Evolutionary conservation across 768 basidiomycete species (phyloP), one percentile per base, ranked within the genome.

Genomic region (Pleurotus ostreatus): DNA sequence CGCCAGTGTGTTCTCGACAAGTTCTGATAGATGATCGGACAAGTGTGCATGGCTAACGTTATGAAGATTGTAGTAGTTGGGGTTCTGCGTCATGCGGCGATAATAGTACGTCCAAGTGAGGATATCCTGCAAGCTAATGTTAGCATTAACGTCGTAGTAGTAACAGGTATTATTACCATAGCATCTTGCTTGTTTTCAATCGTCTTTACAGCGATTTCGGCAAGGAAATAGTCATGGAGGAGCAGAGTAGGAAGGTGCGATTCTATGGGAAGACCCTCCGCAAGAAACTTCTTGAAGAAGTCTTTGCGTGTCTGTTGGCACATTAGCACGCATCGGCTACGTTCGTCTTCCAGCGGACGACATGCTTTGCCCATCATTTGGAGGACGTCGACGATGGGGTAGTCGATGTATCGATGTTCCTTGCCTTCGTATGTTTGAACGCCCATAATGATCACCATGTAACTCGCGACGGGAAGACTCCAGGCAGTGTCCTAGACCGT

Each of bases 321-420:
- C 94, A 99, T 98, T 38, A 98, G 75, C 2, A 99, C 89, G 64
- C 96, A 98, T 12, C 94, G 89, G 62, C 92, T 94, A 57, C 88
- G 86, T 2, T 89, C 86, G 62, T 98, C 97, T 62, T 93, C 84
- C 40, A 74, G 70, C 5, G 97, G 96, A 13, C 95, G 87, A 68
- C 95, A 98, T 0, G 97, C 97, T n/a, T 87, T 84, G 43, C 96
- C 97, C 87, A 98, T 96, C 96, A 99, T 98, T 67, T 98, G 97
- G 1, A 98, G 81, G 5, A 99, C 91, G 63, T 98, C 96, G 82
- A 96, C 96, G 57, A 99, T 94, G 3, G 96, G 94, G 67, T 98
- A 98, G 70, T 98, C 97, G 61, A 95, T 80, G 62, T 99, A 99
- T 45, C 97, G 90, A 66, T 98, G 97, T 64, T 99, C 97, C 71